Evolutionary conservation across 1,284 basidiomycete genomes (phyloP).

Genomic region (Lentinula novae-zelandiae): DNA sequence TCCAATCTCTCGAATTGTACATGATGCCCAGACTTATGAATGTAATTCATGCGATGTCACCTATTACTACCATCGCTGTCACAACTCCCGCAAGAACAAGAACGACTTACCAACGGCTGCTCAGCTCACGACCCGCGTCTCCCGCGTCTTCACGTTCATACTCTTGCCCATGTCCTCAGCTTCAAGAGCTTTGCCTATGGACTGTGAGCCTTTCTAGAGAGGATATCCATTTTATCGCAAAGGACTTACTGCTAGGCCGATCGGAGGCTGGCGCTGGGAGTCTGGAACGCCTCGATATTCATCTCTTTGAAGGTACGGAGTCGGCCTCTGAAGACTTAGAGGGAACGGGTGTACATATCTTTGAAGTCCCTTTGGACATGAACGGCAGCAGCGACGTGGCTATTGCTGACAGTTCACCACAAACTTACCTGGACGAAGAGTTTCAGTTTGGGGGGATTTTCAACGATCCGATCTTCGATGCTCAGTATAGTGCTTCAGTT

Average conservation of each 20-base stretch:
- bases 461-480: conserved; percentile 15
- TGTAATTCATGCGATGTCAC: not conserved
- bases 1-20: conserved; percentile 18
- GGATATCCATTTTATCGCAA: not conserved
- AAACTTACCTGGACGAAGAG: conserved; percentile 5
- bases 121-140: not conserved
- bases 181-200: not conserved
- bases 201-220: not conserved
- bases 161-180: not conserved
- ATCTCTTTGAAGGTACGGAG: not conserved
- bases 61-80: not conserved
- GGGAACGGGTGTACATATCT: not conserved
- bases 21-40: not conserved
- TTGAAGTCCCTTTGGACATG: not conserved
- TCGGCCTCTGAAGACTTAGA: not conserved
- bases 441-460: conserved; percentile 11
- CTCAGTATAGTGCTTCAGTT: not conserved
- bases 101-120: not conserved
- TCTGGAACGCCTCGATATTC: conserved; percentile 5
- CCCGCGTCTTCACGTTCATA: not conserved
- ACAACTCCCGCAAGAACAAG: not conserved
- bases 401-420: not conserved
- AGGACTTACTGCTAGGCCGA: not conserved
- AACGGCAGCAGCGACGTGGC: not conserved
- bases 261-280: not conserved